Percentiles rank a stretch among this genome's conserved stretches.
Evolutionary conservation across 2,329 filamentous ascomycete species (phyloP).

Genomic region (Teratosphaeria gauchensis): DNA sequence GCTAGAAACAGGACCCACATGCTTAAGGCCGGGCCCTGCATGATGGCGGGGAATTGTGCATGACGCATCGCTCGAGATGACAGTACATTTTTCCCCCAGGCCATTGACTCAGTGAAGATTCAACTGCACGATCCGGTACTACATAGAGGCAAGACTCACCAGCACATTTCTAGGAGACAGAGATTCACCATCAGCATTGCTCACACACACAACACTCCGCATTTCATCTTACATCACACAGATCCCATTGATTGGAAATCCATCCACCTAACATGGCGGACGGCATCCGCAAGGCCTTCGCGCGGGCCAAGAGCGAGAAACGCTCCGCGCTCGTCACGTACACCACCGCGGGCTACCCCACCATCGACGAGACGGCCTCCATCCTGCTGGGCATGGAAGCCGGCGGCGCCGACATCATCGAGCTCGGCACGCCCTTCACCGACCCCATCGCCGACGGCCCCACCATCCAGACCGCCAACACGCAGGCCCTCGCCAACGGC

Average conservation of each 20-base stretch:
- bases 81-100: background rate
- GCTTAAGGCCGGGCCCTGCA: background rate
- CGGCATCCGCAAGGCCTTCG: slow-evolving; percentile 41
- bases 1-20: background rate
- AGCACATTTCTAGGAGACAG: no score
- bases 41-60: background rate
- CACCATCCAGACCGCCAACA: slow-evolving; percentile 93
- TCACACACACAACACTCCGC: no score
- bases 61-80: background rate
- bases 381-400: slow-evolving; percentile 84
- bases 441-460: slow-evolving; percentile 97
- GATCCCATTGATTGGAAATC: no score
- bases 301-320: slow-evolving; percentile 41
- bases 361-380: slow-evolving; percentile 68
- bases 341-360: slow-evolving; percentile 89
- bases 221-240: no score
- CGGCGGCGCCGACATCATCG: slow-evolving; percentile 89
- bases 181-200: no score
- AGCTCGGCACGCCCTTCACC: slow-evolving; percentile 92
- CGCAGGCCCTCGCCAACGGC: slow-evolving; percentile 74
- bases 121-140: background rate
- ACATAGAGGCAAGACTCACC: background rate
- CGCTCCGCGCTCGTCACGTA: slow-evolving; percentile 80
- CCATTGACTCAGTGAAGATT: background rate
- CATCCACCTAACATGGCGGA: slow-evolving; percentile 21